These are phyloP conservation scores for Exophiala sideris DNA, from an alignment of 2,329 filamentous ascomycete species.

Conservation along the genomic window DNA sequence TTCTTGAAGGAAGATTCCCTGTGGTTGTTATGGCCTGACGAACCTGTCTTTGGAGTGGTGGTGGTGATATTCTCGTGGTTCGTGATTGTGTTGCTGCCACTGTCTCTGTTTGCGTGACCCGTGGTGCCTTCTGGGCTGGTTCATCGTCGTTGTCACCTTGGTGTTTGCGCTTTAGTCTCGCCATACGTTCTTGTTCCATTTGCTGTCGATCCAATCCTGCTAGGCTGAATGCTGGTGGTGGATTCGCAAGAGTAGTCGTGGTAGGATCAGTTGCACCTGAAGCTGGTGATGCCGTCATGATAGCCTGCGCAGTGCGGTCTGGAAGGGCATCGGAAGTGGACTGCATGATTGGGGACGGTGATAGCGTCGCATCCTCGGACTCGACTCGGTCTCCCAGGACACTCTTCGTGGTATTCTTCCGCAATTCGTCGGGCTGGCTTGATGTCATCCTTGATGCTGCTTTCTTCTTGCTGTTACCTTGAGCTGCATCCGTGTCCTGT, in stretches of 20 bases:
- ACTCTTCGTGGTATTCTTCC: no score
- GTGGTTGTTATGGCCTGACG: not conserved
- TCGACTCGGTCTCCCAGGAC: not conserved
- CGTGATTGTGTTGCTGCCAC: conserved; percentile 3
- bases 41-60: conserved; percentile 24
- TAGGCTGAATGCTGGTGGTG: conserved; percentile 6
- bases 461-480: not conserved
- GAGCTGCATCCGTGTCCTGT: not conserved
- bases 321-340: not conserved
- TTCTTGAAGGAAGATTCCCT: conserved; percentile 1
- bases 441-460: not conserved
- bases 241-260: not conserved
- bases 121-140: not conserved
- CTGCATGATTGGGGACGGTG: not conserved
- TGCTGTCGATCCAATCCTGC: conserved; percentile 68
- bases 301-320: not conserved
- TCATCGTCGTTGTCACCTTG: conserved; percentile 40
- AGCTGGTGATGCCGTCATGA: not conserved
- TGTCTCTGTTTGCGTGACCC: conserved; percentile 25
- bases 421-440: no score
- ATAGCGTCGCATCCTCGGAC: not conserved
- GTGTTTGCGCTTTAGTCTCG: conserved; percentile 62
- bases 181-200: conserved; percentile 82
- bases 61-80: conserved; percentile 19
- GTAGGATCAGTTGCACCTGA: not conserved